Evolutionary conservation across 768 basidiomycete genomes (phyloP), one percentile per base, ranked within the genome.

Genomic region (Scleroderma citrinum): DNA sequence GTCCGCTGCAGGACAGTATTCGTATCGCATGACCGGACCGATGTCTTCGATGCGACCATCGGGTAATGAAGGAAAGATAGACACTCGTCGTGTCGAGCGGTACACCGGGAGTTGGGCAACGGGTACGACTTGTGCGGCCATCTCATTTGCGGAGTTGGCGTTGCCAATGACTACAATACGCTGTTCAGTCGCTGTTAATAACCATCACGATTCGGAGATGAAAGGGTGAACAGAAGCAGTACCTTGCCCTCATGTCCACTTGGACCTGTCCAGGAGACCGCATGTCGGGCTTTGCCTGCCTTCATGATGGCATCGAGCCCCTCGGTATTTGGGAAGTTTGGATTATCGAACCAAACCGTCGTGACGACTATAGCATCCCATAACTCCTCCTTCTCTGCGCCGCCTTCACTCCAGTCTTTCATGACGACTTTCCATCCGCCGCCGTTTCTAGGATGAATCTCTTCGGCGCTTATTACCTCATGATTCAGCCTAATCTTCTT

Each of bases 341-440:
- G 70, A 44, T 71, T 67, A 51, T 77, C 76, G 51, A 70, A 74
- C 70, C 69, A 76, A 14, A 74, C 70, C 2, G 63, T 68, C 12
- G 75, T 69, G 23, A 77, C 52, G n/a, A 77, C 70, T 5, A 78
- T 70, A 0, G 71, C 75, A 43, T 78, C 77, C 77, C 77, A 77
- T 2, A 50, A 46, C 46, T 76, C 73, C 26, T 69, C 68, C 3
- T 53, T 47, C 34, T 58, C 62, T 5, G 46, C 14, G 2, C 55
- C 61, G 10, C 35, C 60, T 7, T 53, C 34, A 44, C 59, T 63
- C 70, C 73, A 69, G 50, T 75, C 69, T 45, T 56, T 63, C 44
- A 71, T 60, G 1, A 55, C 35, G 0, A 77, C 71, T 19, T 54
- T 68, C 75, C 76, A 78, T 0, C 75, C 69, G 7, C 56, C 53